Evolutionary conservation across 176 grass and related monocot species (phyloP).

Genomic region (Miscanthus lutarioriparius): DNA sequence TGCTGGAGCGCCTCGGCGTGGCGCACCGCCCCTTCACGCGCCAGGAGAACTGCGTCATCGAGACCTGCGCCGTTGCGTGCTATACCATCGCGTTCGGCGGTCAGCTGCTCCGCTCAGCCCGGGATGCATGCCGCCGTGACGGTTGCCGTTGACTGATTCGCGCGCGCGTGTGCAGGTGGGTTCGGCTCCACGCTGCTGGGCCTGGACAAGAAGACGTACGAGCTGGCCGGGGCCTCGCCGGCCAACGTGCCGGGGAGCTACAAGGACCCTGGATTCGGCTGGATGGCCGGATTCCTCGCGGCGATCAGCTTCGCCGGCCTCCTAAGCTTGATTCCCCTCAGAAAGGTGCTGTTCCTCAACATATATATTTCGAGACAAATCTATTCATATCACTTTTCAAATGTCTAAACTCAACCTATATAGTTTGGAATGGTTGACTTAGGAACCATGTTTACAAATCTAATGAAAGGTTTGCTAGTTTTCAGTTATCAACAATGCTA

Average conservation of each 20-base stretch:
- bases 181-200: slow-evolving; percentile 84
- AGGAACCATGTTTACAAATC: not conserved
- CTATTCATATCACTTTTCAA: not conserved
- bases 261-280: slow-evolving; percentile 81
- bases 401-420: not conserved
- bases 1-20: slow-evolving; percentile 58
- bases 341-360: slow-evolving; percentile 50
- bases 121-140: not conserved
- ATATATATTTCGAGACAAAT: too few species aligned
- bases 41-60: slow-evolving; percentile 88
- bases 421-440: not conserved
- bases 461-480: not conserved
- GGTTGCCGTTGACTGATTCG: not conserved
- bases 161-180: slow-evolving; percentile 48
- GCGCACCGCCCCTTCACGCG: slow-evolving; percentile 70
- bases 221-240: slow-evolving; percentile 59
- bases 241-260: slow-evolving; percentile 86
- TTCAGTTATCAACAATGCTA: not conserved
- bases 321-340: slow-evolving; percentile 75
- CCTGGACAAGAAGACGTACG: slow-evolving; percentile 88
- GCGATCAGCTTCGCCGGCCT: slow-evolving; percentile 73
- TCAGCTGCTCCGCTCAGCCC: not conserved
- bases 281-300: slow-evolving; percentile 72
- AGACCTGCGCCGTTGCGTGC: slow-evolving; percentile 95
- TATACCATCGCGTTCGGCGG: slow-evolving; percentile 84